A percentile compares a stretch with the other conserved stretches of the same genome.
Evolutionary conservation across 352 stramenopile genomes (phyloP).

Genomic region (Blastocystis sp.): DNA sequence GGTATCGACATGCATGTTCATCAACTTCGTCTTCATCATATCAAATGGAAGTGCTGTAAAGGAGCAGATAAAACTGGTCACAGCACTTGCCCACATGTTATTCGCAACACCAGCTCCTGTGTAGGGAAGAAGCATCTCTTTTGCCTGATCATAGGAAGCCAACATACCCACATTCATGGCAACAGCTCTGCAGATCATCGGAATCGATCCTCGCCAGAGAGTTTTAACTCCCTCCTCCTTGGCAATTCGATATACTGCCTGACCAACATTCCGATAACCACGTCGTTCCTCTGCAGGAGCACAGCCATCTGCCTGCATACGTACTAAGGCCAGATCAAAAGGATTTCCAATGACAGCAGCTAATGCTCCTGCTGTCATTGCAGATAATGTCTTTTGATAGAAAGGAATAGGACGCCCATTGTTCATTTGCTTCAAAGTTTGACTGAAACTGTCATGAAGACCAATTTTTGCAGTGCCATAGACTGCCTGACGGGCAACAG

Average conservation of each 20-base stretch:
- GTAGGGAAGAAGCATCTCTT: constrained; percentile 57
- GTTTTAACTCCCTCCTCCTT: constrained; percentile 82
- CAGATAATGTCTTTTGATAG: constrained; percentile 69
- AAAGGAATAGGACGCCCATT: constrained; percentile 69
- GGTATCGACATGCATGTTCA: constrained; percentile 90
- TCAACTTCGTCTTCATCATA: constrained; percentile 94
- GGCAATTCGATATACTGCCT: constrained; percentile 86
- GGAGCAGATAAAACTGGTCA: constrained; percentile 93
- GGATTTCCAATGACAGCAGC: constrained; percentile 90
- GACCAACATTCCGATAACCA: constrained; percentile 97
- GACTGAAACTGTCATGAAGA: constrained; percentile 70
- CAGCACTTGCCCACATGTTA: constrained; percentile 74
- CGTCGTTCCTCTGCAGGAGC: constrained; percentile 83
- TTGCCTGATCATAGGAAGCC: constrained; percentile 96
- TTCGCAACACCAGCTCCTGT: constrained; percentile 40
- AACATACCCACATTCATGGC: constrained; percentile 99
- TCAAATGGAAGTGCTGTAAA: constrained; percentile 97
- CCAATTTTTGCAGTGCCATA: constrained; percentile 75
- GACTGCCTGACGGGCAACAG: constrained; percentile 73
- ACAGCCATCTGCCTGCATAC: constrained; percentile 93
- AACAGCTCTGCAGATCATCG: constrained; percentile 90
- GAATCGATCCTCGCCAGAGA: constrained; percentile 84
- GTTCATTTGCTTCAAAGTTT: constrained; percentile 69
- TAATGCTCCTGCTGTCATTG: constrained; percentile 70
- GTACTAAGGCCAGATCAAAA: constrained; percentile 93